Base-by-base conservation (phyloP, 2,329 filamentous ascomycete species). In the Venturia asperata region DNA sequence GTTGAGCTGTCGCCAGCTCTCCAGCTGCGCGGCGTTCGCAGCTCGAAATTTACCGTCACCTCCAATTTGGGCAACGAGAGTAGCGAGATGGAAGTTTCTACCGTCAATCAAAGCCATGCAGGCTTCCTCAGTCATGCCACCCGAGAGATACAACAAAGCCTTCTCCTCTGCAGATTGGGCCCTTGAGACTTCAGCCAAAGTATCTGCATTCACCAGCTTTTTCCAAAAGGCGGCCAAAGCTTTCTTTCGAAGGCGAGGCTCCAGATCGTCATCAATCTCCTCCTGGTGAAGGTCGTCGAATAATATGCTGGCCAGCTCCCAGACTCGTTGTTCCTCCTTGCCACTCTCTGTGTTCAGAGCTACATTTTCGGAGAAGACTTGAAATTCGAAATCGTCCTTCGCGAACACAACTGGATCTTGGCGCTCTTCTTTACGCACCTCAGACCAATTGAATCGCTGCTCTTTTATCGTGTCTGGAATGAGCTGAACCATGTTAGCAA, bases 261-360 rank as follows among this genome's bases (percentile, higher is more conserved):
- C 71, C 71, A 73, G 79, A 70, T 66, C 77, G 15, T 81, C 78
- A 2, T 79, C 76, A 39, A 82, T 72, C 19, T 78, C 78, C 5
- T 72, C 69, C 55, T 72, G 69, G 27, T 66, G 63, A 13, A 85
- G 68, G n/a, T 86, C 81, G 69, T 96, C 92, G 72, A 96, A 99
- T 3, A 99, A 82, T 45, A 97, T 87, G 66, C 90, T 89, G 0
- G 91, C 88, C 43, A 99, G 81, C 67, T 91, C 84, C 94, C 95
- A 99, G 0, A 94, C 86, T 17, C 86, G 81, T 71, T 86, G 85
- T 75, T 95, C 91, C 66, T 91, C 85, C 24, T 68, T 67, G 17
- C 77, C 76, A 64, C 73, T 73, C 3, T 71, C 67, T 6, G 76
- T 76, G 41, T 74, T 72, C 42, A 67, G 76, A 49, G 76, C 71